Conservation (phyloP, 2,329 filamentous ascomycete species). For the Epichloe hybrida region DNA sequence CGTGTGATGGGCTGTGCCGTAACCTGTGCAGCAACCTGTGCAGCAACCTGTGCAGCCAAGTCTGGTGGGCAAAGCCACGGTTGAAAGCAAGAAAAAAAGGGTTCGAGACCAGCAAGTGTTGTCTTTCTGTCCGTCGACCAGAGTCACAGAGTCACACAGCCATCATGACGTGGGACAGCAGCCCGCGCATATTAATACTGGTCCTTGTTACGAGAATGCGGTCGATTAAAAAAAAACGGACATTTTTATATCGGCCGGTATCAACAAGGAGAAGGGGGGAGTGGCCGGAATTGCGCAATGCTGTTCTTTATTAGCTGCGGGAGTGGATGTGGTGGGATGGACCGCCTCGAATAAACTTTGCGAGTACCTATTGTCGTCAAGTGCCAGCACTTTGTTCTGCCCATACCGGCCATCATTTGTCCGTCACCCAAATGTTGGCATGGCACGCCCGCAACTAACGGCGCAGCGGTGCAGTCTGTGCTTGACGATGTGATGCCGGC, state of each 20-base stretch:
- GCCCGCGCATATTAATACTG: not conserved
- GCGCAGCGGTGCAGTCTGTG: too few species aligned
- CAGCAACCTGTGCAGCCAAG: too few species aligned
- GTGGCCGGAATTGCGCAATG: slow-evolving; percentile 4
- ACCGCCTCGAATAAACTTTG: too few species aligned
- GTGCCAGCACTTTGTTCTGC: not conserved
- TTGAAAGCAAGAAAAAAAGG: not conserved
- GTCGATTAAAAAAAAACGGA: too few species aligned
- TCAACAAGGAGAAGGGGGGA: not conserved
- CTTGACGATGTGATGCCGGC: too few species aligned
- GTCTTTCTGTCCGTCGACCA: not conserved
- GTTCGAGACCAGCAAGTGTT: not conserved
- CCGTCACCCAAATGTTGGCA: too few species aligned
- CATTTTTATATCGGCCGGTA: not conserved
- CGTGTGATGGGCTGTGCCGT: not conserved
- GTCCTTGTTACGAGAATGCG: not conserved
- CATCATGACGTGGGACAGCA: slow-evolving; percentile 7
- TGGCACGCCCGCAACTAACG: too few species aligned
- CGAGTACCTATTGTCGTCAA: too few species aligned
- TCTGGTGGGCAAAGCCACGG: not conserved
- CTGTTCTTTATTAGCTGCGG: too few species aligned
- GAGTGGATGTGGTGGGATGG: too few species aligned
- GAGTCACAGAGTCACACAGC: not conserved
- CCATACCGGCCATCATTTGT: not conserved
- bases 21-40: too few species aligned